Percentiles rank a stretch among this genome's conserved stretches.
Evolutionary conservation across 2,329 filamentous ascomycete genomes (phyloP).

Genomic region (Cladophialophora immunda): DNA sequence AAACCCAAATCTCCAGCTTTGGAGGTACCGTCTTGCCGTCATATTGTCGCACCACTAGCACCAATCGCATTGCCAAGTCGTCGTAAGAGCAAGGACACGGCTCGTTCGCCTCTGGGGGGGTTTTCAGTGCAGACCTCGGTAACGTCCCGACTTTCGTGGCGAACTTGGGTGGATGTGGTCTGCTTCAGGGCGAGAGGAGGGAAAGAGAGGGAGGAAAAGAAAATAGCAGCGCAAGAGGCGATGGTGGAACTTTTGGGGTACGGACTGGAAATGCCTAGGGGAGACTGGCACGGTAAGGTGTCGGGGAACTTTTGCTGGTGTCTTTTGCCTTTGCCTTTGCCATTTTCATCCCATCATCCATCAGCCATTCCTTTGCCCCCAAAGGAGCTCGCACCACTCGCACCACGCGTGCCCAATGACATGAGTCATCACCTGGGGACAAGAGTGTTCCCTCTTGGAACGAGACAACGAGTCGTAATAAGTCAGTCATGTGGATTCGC

Average conservation of each 20-base stretch:
- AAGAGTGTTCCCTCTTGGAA: slow-evolving; percentile 5
- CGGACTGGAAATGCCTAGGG: background rate
- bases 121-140: background rate
- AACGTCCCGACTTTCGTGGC: slow-evolving; percentile 4
- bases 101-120: background rate
- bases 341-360: background rate
- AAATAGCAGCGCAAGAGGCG: no score
- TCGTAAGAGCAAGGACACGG: background rate
- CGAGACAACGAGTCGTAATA: background rate
- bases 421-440: slow-evolving; percentile 15
- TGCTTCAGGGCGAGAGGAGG: background rate
- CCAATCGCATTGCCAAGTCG: background rate
- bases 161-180: background rate
- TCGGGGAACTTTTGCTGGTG: slow-evolving; percentile 16
- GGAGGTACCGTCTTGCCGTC: background rate
- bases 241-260: slow-evolving; percentile 5
- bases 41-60: background rate
- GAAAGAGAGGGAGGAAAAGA: background rate
- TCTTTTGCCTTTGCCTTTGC: background rate
- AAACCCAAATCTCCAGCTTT: background rate
- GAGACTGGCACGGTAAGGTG: background rate
- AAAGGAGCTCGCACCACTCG: no score
- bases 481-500: slow-evolving; percentile 19
- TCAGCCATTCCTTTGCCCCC: slow-evolving; percentile 8
- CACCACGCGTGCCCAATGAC: slow-evolving; percentile 7